Conservation (phyloP, 768 basidiomycete genomes). For the Amylocystis lapponica region DNA sequence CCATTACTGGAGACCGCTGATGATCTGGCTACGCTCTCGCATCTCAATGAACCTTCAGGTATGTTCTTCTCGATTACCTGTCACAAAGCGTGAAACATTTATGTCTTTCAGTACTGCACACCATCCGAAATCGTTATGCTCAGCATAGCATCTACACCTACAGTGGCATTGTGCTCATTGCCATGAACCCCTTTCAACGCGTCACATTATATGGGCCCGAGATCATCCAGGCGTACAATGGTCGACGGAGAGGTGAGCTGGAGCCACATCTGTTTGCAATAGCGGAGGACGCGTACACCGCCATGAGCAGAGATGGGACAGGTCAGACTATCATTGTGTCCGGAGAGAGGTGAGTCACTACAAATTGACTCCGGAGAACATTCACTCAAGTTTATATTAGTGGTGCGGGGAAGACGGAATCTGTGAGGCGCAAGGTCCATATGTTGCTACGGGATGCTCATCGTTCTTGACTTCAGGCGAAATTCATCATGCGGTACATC, state of each 20-base stretch:
- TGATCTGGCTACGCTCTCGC: conserved; percentile 95
- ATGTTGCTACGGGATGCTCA: not conserved
- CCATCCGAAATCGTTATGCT: conserved; percentile 93
- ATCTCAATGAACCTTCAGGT: conserved; percentile 98
- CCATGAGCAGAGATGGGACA: conserved; percentile 89
- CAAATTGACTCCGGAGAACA: conserved; percentile 4
- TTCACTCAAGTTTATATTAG: conserved; percentile 35
- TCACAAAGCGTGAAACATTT: not conserved
- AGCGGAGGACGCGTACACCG: conserved; percentile 97
- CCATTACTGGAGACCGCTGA: conserved; percentile 95
- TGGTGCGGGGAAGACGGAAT: conserved; percentile 99
- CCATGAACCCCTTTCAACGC: conserved; percentile 97
- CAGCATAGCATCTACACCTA: conserved; percentile 99
- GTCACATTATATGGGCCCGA: conserved; percentile 96
- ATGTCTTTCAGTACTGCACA: conserved; percentile 72
- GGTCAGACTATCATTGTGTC: conserved; percentile 99
- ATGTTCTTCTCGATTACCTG: conserved; percentile 21
- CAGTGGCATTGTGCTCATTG: conserved; percentile 97
- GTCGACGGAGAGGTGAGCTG: conserved; percentile 85
- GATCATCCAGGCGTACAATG: conserved; percentile 95
- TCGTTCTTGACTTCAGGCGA: conserved; percentile 50
- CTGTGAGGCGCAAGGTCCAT: conserved; percentile 43
- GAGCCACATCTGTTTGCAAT: conserved; percentile 99
- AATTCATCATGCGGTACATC: conserved; percentile 99
- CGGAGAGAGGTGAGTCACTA: conserved; percentile 76